Percentiles rank a stretch among this genome's conserved stretches.
These are phyloP conservation scores for Trifolium subterraneum DNA, from an alignment of 306 rosid genomes.

Conservation along the genomic window DNA sequence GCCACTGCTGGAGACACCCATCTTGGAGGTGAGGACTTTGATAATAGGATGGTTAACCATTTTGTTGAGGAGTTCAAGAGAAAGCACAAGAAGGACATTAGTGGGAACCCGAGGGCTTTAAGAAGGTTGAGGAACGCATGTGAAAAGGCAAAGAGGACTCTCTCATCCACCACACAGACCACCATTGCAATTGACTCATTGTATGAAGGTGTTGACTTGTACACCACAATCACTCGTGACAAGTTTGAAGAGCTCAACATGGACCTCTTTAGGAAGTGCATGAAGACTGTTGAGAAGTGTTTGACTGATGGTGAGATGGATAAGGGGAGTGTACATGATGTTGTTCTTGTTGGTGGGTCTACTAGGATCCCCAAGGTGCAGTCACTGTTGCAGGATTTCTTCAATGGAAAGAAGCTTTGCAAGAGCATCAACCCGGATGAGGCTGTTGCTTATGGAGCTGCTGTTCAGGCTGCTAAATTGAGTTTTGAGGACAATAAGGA, in stretches of 20 bases:
- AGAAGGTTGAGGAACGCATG: neutral
- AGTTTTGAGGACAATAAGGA: too few species aligned
- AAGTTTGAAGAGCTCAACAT: neutral
- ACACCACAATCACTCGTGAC: neutral
- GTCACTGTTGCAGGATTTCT: neutral
- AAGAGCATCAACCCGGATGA: neutral
- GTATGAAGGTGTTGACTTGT: neutral
- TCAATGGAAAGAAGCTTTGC: neutral
- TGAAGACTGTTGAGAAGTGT: neutral
- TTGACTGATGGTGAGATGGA: neutral
- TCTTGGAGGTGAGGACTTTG: constrained; percentile 9
- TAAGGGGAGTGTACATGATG: neutral
- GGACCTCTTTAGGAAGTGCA: neutral
- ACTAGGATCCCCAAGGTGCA: neutral
- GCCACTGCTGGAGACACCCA: neutral
- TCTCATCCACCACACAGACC: neutral
- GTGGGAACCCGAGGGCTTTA: neutral
- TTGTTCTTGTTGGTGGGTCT: constrained; percentile 6
- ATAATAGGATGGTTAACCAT: neutral
- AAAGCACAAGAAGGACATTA: neutral
- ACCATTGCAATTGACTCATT: constrained; percentile 1
- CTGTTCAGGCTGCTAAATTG: neutral
- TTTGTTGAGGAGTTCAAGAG: neutral
- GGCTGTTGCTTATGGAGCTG: neutral
- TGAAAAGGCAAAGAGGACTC: neutral